Base-by-base conservation (phyloP, 257 asterid species). In the Solanum pimpinellifolium region DNA sequence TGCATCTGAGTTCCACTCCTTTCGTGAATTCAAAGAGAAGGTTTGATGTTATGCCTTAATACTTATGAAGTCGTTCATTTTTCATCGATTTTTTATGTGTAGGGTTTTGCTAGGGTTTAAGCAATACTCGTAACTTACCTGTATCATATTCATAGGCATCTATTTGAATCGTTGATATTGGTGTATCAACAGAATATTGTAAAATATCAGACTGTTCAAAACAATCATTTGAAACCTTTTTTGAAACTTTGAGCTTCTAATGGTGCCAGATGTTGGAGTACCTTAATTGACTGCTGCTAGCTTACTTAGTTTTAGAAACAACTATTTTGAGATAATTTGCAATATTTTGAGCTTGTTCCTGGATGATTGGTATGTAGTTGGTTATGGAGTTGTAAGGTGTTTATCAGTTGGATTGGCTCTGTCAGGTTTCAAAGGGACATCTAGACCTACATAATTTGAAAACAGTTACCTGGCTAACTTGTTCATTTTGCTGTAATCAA, bases 81-180 rank as follows among this genome's bases (percentile, higher is more conserved):
- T 72, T 68, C 16, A 7, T 52, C 6, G 37, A 7, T 29, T 89
- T 68, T 7, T 56, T 18, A 56, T 20, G 65, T 56, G n/a, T 56
- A 56, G 65, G 65, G 87, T 92, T 91, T 90, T 85, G 65, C 68
- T 66, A 85, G 88, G 90, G 90, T 89, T 90, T 89, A 84, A 85
- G 87, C 20, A 46, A 29, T 13, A 3, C 46, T 41, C 37, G 70
- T 72, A 11, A 23, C 76, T 82, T 44, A 37, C 41, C 49, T 66
- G 20, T 16, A 25, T 66, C 88, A 33, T 33, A 33, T 33, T 33
- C 35, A 31, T 70, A 70, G n/a, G 39, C n/a, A n/a, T 77, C 23
- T 77, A 13, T 76, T 77, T 25, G 78, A 39, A 85, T 86, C n/a
- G 21, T 42, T 21, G 46, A 33, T 59, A 23, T 37, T 18, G 85